A percentile compares a stretch with the other conserved stretches of the same genome.
Evolutionary conservation across 2,329 filamentous ascomycete species (phyloP).

Genomic region (Penicillium sp.): DNA sequence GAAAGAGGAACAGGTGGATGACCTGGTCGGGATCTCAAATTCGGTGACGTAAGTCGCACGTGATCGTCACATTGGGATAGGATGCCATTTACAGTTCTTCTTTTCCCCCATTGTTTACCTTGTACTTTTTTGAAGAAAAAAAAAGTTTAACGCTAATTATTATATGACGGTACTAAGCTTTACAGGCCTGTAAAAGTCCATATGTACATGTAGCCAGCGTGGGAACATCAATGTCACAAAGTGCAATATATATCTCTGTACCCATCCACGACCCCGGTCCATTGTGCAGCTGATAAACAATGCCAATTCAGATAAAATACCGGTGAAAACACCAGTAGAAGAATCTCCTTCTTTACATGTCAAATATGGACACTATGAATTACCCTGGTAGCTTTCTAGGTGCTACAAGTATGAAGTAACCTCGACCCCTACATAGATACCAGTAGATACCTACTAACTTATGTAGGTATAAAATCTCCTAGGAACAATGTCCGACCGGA

Average conservation of each 20-base stretch:
- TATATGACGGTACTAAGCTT: neutral
- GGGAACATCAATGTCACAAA: neutral
- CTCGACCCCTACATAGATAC: neutral
- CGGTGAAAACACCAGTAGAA: neutral
- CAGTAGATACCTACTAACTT: neutral
- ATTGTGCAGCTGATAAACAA: neutral
- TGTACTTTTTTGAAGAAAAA: neutral
- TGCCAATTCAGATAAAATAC: neutral
- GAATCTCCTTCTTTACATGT: too few relatives aligned
- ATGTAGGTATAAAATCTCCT: neutral
- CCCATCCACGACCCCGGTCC: neutral
- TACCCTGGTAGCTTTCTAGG: neutral
- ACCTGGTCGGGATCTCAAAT: neutral
- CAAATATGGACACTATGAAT: neutral
- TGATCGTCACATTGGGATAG: neutral
- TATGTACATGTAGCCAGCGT: too few relatives aligned
- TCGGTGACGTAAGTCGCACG: constrained; percentile 7
- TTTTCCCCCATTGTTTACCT: neutral
- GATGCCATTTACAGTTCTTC: neutral
- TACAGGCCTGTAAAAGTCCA: neutral
- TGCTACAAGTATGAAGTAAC: neutral
- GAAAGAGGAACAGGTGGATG: neutral
- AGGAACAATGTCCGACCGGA: neutral
- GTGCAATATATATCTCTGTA: neutral
- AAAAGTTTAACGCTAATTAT: neutral